These are phyloP conservation scores for Osmozyma mogii DNA, from an alignment of 805 yeast species.

Conservation along the genomic window DNA sequence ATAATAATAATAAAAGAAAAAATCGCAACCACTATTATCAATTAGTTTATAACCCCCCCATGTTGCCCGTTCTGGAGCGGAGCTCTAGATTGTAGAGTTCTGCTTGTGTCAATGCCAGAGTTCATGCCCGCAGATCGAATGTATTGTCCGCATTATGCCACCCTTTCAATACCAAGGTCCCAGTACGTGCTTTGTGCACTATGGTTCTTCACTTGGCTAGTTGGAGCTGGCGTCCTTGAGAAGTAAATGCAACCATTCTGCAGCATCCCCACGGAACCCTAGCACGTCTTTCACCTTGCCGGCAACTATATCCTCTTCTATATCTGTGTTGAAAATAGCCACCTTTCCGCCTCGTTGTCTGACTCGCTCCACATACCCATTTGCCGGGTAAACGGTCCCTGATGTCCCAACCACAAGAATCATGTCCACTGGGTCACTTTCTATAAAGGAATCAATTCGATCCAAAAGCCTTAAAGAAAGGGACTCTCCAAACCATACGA, in stretches of 20 bases:
- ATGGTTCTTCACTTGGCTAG: too few species aligned
- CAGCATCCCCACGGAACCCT: slow-evolving; percentile 79
- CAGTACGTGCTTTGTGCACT: too few species aligned
- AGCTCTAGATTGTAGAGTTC: too few species aligned
- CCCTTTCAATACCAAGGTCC: too few species aligned
- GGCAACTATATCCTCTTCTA: slow-evolving; percentile 36
- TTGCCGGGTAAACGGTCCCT: slow-evolving; percentile 86
- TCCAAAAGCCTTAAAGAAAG: slow-evolving; percentile 58
- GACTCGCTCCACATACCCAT: slow-evolving; percentile 79
- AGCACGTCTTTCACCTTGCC: slow-evolving; percentile 42
- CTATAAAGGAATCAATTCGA: slow-evolving; percentile 63
- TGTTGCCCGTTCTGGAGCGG: too few species aligned
- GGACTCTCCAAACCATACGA: slow-evolving; percentile 93
- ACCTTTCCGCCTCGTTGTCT: slow-evolving; percentile 67
- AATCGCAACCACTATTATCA: too few species aligned
- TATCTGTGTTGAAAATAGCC: slow-evolving; percentile 75
- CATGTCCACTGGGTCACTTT: slow-evolving; percentile 51
- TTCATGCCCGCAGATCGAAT: too few species aligned
- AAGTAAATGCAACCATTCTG: slow-evolving; percentile 57
- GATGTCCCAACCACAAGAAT: slow-evolving; percentile 81
- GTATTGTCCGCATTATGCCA: too few species aligned
- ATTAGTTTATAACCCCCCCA: too few species aligned
- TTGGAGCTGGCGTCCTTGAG: too few species aligned
- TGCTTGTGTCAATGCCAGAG: too few species aligned
- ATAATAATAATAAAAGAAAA: too few species aligned